These are phyloP conservation scores for Tolypocladium capitatum DNA, from an alignment of 2,329 filamentous ascomycete genomes.

Conservation along the genomic window DNA sequence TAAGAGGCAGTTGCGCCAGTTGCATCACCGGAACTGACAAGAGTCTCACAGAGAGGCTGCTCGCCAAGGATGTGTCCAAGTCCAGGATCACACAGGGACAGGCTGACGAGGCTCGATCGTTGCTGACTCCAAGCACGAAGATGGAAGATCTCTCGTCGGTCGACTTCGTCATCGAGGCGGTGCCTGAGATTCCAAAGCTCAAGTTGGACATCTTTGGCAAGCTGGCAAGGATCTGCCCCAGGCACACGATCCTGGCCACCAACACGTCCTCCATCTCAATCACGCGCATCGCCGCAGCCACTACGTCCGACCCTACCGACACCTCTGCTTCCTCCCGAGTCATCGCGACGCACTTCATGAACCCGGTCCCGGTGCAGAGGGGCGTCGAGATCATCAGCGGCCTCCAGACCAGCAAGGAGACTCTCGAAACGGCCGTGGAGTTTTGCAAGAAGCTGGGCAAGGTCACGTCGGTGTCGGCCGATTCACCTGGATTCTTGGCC, in stretches of 20 bases:
- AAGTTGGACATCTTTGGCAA: constrained; percentile 80
- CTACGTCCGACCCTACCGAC: constrained; percentile 64
- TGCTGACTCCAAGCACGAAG: constrained; percentile 56
- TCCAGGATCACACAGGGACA: constrained; percentile 71
- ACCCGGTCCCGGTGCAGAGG: constrained; percentile 92
- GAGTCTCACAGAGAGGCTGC: constrained; percentile 62
- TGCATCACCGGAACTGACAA: constrained; percentile 1
- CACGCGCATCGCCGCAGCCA: constrained; percentile 84
- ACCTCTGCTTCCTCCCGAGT: constrained; percentile 75
- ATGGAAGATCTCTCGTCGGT: constrained; percentile 69
- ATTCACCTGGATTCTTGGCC: constrained; percentile 86
- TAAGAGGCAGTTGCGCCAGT: constrained; percentile 20
- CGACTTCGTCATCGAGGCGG: constrained; percentile 95
- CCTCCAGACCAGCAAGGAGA: constrained; percentile 75
- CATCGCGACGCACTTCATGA: constrained; percentile 97
- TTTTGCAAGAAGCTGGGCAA: constrained; percentile 93
- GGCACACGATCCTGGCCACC: constrained; percentile 83
- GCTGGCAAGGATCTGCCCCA: constrained; percentile 67
- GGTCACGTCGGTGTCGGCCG: constrained; percentile 72
- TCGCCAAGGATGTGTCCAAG: constrained; percentile 86
- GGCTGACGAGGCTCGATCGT: constrained; percentile 57
- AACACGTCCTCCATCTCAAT: constrained; percentile 99
- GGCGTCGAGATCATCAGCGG: constrained; percentile 96
- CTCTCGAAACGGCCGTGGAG: constrained; percentile 66
- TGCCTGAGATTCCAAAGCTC: constrained; percentile 79